A percentile compares a stretch with the other conserved stretches of the same genome.
phyloP scores from a whole-genome alignment of 345 rosid species.

The Pistacia integerrima region DNA sequence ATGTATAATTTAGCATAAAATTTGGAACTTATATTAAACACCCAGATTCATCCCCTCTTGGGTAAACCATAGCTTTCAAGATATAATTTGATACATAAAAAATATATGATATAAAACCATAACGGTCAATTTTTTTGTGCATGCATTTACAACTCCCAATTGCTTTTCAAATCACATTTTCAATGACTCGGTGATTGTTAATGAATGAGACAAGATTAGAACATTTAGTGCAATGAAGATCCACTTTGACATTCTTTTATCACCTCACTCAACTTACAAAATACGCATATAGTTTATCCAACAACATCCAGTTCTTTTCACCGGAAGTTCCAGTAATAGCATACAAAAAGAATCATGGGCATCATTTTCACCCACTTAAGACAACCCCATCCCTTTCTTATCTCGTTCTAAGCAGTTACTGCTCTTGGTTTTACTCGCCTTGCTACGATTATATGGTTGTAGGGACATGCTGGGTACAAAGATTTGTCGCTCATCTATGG shows the following conservation, averaged over 20 bases:
- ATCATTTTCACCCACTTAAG: neutral
- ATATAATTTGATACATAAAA: too few relatives aligned
- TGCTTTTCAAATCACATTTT: too few relatives aligned
- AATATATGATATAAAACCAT: too few relatives aligned
- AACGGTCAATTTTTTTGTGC: too few relatives aligned
- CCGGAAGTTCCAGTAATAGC: neutral
- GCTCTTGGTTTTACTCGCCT: neutral
- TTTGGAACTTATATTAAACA: too few relatives aligned
- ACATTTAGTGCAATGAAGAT: neutral
- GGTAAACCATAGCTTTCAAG: too few relatives aligned
- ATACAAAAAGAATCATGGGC: conserved; percentile 1
- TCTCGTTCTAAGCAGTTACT: neutral
- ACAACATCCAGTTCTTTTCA: neutral
- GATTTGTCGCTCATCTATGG: neutral
- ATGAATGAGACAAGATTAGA: too few relatives aligned
- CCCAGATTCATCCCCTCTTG: too few relatives aligned
- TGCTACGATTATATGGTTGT: neutral
- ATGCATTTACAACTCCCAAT: too few relatives aligned
- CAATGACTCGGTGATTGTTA: too few relatives aligned
- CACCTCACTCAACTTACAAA: neutral
- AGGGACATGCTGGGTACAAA: neutral
- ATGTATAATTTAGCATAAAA: too few relatives aligned
- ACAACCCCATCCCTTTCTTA: neutral
- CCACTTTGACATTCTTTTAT: neutral
- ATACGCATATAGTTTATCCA: neutral